Base-by-base conservation (phyloP, 2,329 filamentous ascomycete species). In the Pestalotiopsis sp. region DNA sequence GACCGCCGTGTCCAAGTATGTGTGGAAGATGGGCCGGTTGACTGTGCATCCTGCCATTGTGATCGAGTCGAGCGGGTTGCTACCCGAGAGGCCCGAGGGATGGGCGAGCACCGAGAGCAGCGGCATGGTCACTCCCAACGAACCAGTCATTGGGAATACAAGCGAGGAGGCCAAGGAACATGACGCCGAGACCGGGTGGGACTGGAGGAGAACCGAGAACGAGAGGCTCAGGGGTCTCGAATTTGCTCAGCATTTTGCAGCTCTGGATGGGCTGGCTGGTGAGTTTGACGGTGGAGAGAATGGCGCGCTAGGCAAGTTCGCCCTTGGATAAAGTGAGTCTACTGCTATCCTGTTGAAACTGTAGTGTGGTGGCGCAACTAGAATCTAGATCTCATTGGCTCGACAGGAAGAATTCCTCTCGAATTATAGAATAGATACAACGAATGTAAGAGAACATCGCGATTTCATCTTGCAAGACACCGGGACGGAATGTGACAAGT, bases 11-110 rank as follows among this genome's bases (percentile, higher is more conserved):
- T 91, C 88, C 82, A 95, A 94, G 82, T 95, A 95, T 78, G 93
- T 95, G 55, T 90, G 93, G 78, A 95, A 95, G 83, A 85, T 94
- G 67, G 93, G 92, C 1, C 86, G 95, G 27, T 85, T 96, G 75
- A 98, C 95, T 0, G 89, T 98, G 3, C 90, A 95, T 72, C 95
- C 96, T 0, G 92, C 94, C 73, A 85, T 92, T 61, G 85, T 95
- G 7, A 84, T 98, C 31, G 84, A 88, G 58, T 87, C 91, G 45
- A 91, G 91, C 64, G 90, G 90, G 1, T 83, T 98, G 77, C 82
- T 98, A 64, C 96, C 96, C 0, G 82, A 87, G 68, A 86, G 90
- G 62, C 93, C 94, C 0, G 90, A 87, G 12, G 91, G 90, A 25
- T 91, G 89, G 89, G 81, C 81, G 6, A 76, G 81, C 65, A 84